Evolutionary conservation across 805 yeast genomes (phyloP).

Genomic region (Metschnikowia hibisci): DNA sequence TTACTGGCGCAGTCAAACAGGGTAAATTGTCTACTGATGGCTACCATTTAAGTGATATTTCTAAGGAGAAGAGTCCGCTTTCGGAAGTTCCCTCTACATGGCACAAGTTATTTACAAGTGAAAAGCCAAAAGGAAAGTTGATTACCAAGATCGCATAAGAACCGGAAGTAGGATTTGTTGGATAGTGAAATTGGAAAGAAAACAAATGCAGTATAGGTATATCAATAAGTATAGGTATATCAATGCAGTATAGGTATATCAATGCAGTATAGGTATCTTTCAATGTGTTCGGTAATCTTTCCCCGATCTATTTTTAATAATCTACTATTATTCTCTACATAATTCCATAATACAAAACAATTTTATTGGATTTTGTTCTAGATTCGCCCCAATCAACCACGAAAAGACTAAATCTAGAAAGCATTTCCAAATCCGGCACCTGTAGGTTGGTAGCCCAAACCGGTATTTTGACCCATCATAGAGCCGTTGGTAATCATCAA

Average conservation of each 20-base stretch:
- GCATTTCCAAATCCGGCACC: slow-evolving; percentile 69
- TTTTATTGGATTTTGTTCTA: not conserved
- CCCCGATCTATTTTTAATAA: too few relatives aligned
- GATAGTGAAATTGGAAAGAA: too few relatives aligned
- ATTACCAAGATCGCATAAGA: slow-evolving; percentile 12
- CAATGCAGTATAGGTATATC: too few relatives aligned
- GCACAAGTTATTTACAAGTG: slow-evolving; percentile 17
- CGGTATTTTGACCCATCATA: slow-evolving; percentile 35
- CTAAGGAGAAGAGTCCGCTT: slow-evolving; percentile 25
- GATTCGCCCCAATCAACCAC: slow-evolving; percentile 14
- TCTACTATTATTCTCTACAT: not conserved
- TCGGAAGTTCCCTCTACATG: slow-evolving; percentile 14
- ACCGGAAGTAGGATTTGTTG: too few relatives aligned
- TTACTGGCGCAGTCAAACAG: slow-evolving; percentile 32
- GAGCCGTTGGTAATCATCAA: slow-evolving; percentile 81
- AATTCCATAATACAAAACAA: not conserved
- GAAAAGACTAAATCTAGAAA: slow-evolving; percentile 20
- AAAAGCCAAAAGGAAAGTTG: slow-evolving; percentile 18
- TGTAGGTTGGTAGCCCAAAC: slow-evolving; percentile 64
- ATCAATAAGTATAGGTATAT: too few relatives aligned
- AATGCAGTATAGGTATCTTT: too few relatives aligned
- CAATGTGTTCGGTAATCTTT: too few relatives aligned
- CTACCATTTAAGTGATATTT: slow-evolving; percentile 36
- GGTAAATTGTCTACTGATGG: slow-evolving; percentile 42
- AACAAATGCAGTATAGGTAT: too few relatives aligned